Evolutionary conservation across 768 basidiomycete species (phyloP), one percentile per base, ranked within the genome.

Genomic region (Hydnomerulius pinastri): DNA sequence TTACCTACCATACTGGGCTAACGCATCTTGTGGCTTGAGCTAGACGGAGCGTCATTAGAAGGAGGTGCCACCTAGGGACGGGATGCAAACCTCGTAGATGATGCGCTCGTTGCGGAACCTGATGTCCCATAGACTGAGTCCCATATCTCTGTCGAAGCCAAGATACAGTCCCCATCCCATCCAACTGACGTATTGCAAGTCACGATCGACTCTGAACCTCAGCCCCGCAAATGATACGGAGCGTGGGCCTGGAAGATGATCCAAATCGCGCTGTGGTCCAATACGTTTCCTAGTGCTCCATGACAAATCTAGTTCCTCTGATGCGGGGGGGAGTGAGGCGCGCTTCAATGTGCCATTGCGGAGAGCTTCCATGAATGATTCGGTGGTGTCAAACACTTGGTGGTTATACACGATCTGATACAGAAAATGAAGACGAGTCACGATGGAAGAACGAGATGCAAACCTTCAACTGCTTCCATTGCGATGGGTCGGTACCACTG

Each of bases 131-230:
- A 85, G 64, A 50, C 73, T 77, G 54, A 83, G 55, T 12, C 82
- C 85, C 83, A 86, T 85, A 58, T 86, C 85, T 24, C 82, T 64
- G 48, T 83, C 81, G 59, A 85, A 86, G 43, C 80, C 77, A 25
- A 85, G 70, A 53, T 78, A 85, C 64, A 85, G 47, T 0, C 74
- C 71, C 82, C 82, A 85, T 2, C 81, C 81, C 80, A 86, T 80
- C 85, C 85, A 87, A 38, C 74, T 79, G n/a, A 86, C 65, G 53
- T 79, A 84, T 54, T 80, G 73, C 37, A 69, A 66, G 30, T 73
- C 71, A 20, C 59, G 59, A 56, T 86, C 79, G 2, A 86, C 77
- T 33, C 80, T 69, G 60, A 79, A 86, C 4, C 85, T 73, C 51
- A 78, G 60, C 0, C 85, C 84, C 7, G 76, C 77, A 62, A 86